Conservation (phyloP, 2,329 filamentous ascomycete species). For the Aspergillus sp. region DNA sequence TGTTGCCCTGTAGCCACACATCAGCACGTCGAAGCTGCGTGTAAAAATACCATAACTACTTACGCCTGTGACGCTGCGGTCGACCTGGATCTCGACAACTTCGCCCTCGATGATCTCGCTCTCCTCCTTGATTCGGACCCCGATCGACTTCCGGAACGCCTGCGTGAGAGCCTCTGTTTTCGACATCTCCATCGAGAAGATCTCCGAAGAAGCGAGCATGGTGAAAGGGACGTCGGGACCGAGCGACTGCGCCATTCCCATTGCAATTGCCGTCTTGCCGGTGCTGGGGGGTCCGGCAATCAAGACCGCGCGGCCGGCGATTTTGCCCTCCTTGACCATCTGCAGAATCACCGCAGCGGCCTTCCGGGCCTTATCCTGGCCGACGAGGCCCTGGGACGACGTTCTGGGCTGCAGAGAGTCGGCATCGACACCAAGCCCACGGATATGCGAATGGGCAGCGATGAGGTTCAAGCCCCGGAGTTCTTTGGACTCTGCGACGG, state of each 20-base stretch:
- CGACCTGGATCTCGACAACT: conserved; percentile 97
- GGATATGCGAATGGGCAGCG: conserved; percentile 95
- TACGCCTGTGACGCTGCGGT: conserved; percentile 85
- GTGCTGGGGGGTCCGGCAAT: conserved; percentile 95
- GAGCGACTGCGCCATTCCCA: conserved; percentile 96
- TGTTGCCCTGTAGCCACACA: conserved; percentile 55
- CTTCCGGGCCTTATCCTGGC: conserved; percentile 92
- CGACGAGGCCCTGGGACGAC: conserved; percentile 85
- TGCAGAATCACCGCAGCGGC: conserved; percentile 92
- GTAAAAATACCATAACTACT: conserved; percentile 10
- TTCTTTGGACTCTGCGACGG: conserved; percentile 91
- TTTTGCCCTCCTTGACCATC: conserved; percentile 99
- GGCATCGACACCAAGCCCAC: conserved; percentile 83
- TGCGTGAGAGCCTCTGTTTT: conserved; percentile 98
- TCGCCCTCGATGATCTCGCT: conserved; percentile 99
- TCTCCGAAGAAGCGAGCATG: conserved; percentile 88
- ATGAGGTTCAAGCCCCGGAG: conserved; percentile 94
- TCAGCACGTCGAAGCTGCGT: background rate
- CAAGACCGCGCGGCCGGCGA: conserved; percentile 85
- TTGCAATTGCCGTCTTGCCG: conserved; percentile 95
- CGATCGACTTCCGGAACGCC: conserved; percentile 97
- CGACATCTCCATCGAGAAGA: conserved; percentile 98
- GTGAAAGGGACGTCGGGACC: conserved; percentile 94
- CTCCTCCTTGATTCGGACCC: conserved; percentile 96
- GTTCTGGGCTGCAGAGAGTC: conserved; percentile 81